Conservation (phyloP, 2,329 filamentous ascomycete genomes). For the Fusarium sororula region DNA sequence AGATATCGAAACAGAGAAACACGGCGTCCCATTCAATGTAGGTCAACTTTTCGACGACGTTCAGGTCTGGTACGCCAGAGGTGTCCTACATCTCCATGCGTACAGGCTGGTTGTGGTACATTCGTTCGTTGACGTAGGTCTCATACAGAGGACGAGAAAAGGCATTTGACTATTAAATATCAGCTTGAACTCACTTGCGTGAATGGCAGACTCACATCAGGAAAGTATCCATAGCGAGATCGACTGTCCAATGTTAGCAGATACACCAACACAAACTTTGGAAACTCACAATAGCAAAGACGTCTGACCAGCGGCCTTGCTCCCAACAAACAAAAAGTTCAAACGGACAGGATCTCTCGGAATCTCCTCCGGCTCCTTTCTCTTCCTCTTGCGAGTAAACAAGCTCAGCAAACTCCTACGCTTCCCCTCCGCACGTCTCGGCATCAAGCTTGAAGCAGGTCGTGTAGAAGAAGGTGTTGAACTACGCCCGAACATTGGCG, state of each 20-base stretch:
- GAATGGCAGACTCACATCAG: slow-evolving; percentile 43
- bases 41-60: slow-evolving; percentile 46
- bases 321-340: slow-evolving; percentile 51
- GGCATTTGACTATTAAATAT: slow-evolving; percentile 40
- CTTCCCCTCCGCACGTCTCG: slow-evolving; percentile 4
- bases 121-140: slow-evolving; percentile 44
- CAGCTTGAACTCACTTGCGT: neutral
- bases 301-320: slow-evolving; percentile 47
- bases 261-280: accelerated
- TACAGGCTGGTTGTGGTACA: slow-evolving; percentile 39
- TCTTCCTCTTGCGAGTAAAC: slow-evolving; percentile 43
- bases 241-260: slow-evolving; percentile 41
- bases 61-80: slow-evolving; percentile 51
- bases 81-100: slow-evolving; percentile 53
- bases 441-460: slow-evolving; percentile 11
- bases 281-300: slow-evolving; percentile 50
- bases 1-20: slow-evolving; percentile 53
- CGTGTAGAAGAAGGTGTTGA: slow-evolving; percentile 22
- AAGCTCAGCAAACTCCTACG: slow-evolving; percentile 36
- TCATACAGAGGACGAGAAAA: slow-evolving; percentile 49
- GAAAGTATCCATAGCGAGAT: slow-evolving; percentile 50
- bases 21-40: slow-evolving; percentile 51
- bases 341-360: slow-evolving; percentile 39
- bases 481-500: slow-evolving; percentile 38
- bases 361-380: slow-evolving; percentile 22